Conservation (phyloP, 768 basidiomycete species). For the Trametes sanguinea region DNA sequence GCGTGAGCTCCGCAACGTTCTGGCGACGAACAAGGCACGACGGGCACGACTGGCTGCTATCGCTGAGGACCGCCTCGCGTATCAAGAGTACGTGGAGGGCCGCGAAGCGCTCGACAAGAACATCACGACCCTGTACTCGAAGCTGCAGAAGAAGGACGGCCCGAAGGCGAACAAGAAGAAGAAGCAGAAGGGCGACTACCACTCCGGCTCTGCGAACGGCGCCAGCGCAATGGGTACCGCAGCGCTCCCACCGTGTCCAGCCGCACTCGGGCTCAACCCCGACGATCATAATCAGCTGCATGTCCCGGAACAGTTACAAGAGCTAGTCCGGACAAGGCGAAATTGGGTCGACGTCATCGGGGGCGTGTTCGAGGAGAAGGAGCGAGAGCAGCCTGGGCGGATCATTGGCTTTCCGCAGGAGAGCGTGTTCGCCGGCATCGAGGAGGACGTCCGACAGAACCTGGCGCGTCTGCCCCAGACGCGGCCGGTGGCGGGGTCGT, state of each 20-base stretch:
- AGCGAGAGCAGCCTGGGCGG: slow-evolving; percentile 60
- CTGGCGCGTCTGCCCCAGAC: slow-evolving; percentile 28
- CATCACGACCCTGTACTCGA: slow-evolving; percentile 71
- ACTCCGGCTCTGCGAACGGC: slow-evolving; percentile 34
- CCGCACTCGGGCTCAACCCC: slow-evolving; percentile 67
- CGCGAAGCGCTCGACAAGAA: slow-evolving; percentile 88
- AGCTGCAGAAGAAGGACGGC: slow-evolving; percentile 79
- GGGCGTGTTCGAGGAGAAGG: slow-evolving; percentile 72
- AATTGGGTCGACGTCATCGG: slow-evolving; percentile 82
- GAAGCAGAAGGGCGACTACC: slow-evolving; percentile 53
- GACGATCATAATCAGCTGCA: slow-evolving; percentile 66
- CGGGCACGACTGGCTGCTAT: slow-evolving; percentile 70
- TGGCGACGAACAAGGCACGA: slow-evolving; percentile 82
- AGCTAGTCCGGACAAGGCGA: slow-evolving; percentile 73
- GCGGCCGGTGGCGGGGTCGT: slow-evolving; percentile 21
- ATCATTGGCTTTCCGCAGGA: slow-evolving; percentile 76
- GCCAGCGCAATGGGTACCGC: slow-evolving; percentile 28
- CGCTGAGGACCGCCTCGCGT: slow-evolving; percentile 85
- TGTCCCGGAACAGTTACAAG: slow-evolving; percentile 66
- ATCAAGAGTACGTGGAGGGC: slow-evolving; percentile 86
- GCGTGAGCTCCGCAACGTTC: slow-evolving; percentile 71
- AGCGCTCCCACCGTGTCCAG: slow-evolving; percentile 61
- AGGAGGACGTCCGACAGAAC: slow-evolving; percentile 56
- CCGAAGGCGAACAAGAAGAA: slow-evolving; percentile 74
- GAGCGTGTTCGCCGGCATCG: slow-evolving; percentile 77